Conservation (phyloP, 2,329 filamentous ascomycete genomes). For the Claviceps humidiphila region DNA sequence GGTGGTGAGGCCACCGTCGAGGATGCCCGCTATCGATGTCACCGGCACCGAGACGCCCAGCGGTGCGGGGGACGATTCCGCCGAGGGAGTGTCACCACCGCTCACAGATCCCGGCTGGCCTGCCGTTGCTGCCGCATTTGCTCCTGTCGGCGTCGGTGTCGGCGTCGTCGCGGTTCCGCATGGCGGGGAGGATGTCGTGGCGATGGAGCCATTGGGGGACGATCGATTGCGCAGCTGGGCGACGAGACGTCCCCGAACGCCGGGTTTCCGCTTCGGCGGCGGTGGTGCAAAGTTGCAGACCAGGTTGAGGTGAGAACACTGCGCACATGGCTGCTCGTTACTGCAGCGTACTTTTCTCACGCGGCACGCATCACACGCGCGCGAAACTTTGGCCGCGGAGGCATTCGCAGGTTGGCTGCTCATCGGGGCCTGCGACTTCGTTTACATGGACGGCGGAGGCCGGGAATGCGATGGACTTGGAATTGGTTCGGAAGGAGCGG, state of each 20-base stretch:
- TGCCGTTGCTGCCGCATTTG: not conserved
- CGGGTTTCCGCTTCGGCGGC: slow-evolving; percentile 20
- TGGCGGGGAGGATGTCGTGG: slow-evolving; percentile 2
- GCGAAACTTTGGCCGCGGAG: slow-evolving; percentile 10
- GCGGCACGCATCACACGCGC: slow-evolving; percentile 25
- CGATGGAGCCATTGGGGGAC: not conserved
- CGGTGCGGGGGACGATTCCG: slow-evolving; percentile 4
- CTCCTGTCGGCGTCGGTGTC: no score
- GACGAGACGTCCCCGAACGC: slow-evolving; percentile 21
- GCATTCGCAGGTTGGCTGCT: slow-evolving; percentile 3
- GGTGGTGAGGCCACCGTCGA: slow-evolving; percentile 7
- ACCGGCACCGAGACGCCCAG: slow-evolving; percentile 5
- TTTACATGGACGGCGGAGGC: not conserved
- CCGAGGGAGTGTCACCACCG: slow-evolving; percentile 6
- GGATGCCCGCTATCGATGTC: slow-evolving; percentile 15
- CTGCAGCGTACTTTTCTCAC: slow-evolving; percentile 26
- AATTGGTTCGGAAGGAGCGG: not conserved
- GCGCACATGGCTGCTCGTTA: slow-evolving; percentile 20
- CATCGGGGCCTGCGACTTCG: slow-evolving; percentile 3
- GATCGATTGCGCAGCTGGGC: slow-evolving; percentile 20
- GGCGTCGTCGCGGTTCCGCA: not conserved
- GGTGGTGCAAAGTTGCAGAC: slow-evolving; percentile 20
- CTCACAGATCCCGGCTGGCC: not conserved
- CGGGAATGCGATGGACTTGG: not conserved
- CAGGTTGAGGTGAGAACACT: slow-evolving; percentile 23